These are phyloP conservation scores for Neonectria magnoliae DNA, from an alignment of 2,329 filamentous ascomycete species.

Conservation along the genomic window DNA sequence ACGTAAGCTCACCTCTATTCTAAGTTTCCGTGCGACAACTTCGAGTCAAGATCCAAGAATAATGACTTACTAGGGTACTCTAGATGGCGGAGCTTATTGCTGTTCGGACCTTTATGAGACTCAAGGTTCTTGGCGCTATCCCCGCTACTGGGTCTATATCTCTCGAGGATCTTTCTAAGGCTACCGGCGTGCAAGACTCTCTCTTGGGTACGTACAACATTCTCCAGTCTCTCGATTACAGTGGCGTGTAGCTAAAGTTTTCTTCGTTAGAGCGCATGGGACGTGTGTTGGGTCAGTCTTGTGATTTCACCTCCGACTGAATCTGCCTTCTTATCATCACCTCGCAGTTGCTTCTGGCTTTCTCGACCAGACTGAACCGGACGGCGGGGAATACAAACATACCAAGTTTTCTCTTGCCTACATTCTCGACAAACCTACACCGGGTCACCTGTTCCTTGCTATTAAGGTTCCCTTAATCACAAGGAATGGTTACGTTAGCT, in stretches of 20 bases:
- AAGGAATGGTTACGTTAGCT: neutral
- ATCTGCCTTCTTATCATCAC: neutral
- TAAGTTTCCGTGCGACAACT: fast-evolving
- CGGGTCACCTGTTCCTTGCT: slow-evolving; percentile 45
- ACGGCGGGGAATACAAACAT: slow-evolving; percentile 44
- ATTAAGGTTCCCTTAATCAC: slow-evolving; percentile 26
- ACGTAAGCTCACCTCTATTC: slow-evolving; percentile 30
- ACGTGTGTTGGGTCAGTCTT: slow-evolving; percentile 37
- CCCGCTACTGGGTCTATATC: slow-evolving; percentile 41
- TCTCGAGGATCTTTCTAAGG: slow-evolving; percentile 39
- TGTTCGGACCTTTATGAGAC: slow-evolving; percentile 45
- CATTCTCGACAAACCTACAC: slow-evolving; percentile 39
- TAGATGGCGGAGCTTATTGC: slow-evolving; percentile 46
- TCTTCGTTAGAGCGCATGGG: slow-evolving; percentile 40
- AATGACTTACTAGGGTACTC: neutral
- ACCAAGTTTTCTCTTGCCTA: slow-evolving; percentile 47
- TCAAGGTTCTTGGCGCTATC: slow-evolving; percentile 45
- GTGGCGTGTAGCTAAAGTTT: neutral
- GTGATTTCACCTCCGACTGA: neutral
- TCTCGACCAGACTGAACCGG: slow-evolving; percentile 40
- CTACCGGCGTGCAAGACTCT: slow-evolving; percentile 43
- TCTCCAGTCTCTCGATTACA: neutral
- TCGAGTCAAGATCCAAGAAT: neutral
- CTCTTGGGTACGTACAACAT: slow-evolving; percentile 36
- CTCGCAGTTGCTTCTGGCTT: slow-evolving; percentile 43